Base-by-base conservation (phyloP, 495 filamentous ascomycete genomes). In the Extremus antarcticus region DNA sequence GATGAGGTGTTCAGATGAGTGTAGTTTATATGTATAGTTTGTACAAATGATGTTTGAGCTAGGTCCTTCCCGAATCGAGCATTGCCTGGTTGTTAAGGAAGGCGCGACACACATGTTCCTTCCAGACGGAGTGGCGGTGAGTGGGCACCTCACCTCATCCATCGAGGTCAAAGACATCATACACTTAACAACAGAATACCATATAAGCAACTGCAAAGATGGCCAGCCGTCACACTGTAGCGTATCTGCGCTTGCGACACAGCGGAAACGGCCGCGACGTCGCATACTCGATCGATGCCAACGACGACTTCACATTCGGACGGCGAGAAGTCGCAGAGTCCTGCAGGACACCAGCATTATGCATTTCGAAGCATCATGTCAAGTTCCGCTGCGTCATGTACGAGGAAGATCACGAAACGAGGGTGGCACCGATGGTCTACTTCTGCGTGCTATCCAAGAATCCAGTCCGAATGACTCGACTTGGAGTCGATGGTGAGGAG, bases 381-480 rank as follows among this genome's bases (percentile, higher is more conserved):
- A 61, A 65, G 13, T 61, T 74, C 48, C 64, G 69, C 53, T 65
- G 66, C 53, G 55, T 73, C 41, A 17, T 67, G 4, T 71, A 66
- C 54, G 71, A 70, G 19, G 39, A 63, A 20, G 46, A 60, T 19
- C 16, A 24, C 25, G 51, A 53, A 1, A 61, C 58, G 2, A 59
- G 17, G 22, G 61, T 68, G n/a, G 39, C 61, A 0, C 68, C 71
- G 9, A 57, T 74, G 21, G 62, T 74, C 10, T 74, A 74, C 49
- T 67, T 62, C 20, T 58, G 66, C 20, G 71, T 70, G 47, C 50
- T 73, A 13, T 74, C 71, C 0, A 60, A 55, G 16, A 74, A 74
- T 54, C 63, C 68, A 24, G 53, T 56, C 15, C 15, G 11, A 25
- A 50, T 45, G 53, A 21, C 32, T 43, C 43, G 9, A 2, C 25